Conservation (phyloP, 2,329 filamentous ascomycete genomes). For the Chaetomium olivaceum region DNA sequence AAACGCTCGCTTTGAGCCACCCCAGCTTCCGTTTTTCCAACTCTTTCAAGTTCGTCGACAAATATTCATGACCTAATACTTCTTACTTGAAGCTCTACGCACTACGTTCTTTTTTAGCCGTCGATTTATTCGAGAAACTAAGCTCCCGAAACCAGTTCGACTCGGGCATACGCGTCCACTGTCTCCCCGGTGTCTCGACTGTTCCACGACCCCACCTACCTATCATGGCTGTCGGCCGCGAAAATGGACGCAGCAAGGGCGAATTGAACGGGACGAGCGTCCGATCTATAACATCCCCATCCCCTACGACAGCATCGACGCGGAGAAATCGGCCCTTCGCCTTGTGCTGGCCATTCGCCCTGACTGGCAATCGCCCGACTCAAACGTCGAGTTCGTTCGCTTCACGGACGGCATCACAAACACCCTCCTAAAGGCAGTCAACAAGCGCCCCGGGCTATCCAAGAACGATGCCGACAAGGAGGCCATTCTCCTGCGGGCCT, state of each 20-base stretch:
- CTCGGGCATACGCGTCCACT: not conserved
- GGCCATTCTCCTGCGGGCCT: conserved; percentile 86
- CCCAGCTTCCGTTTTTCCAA: not conserved
- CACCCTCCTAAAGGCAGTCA: conserved; percentile 78
- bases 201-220: conserved; percentile 1
- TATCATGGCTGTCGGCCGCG: conserved; percentile 29
- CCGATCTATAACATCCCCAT: conserved; percentile 68
- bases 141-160: not conserved
- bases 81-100: not conserved
- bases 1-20: not conserved
- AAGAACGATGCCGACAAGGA: conserved; percentile 79
- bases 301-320: conserved; percentile 74
- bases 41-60: not conserved
- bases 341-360: conserved; percentile 79
- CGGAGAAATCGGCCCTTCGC: conserved; percentile 73
- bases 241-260: conserved; percentile 30
- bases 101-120: not conserved
- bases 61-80: not conserved
- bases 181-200: not conserved
- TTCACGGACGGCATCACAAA: conserved; percentile 99
- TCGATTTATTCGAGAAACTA: not conserved
- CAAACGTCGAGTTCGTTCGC: conserved; percentile 78
- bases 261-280: conserved; percentile 42
- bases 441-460: conserved; percentile 65
- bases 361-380: conserved; percentile 71